Evolutionary conservation across 768 basidiomycete genomes (phyloP), one percentile per base, ranked within the genome.

Genomic region (Botryobasidium botryosum): DNA sequence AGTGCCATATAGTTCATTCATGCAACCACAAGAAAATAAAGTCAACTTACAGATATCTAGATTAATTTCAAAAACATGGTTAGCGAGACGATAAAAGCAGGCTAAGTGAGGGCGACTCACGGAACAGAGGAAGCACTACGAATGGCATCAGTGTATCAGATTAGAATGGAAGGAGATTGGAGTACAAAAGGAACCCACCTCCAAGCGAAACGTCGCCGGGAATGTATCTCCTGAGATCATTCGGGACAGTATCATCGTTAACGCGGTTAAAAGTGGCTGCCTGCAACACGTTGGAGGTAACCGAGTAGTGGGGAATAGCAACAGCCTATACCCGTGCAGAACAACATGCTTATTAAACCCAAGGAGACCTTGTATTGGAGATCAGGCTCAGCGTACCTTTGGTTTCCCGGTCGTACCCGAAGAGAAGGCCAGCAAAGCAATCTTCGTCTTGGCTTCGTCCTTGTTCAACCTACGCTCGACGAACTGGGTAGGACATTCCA

Each of bases 381-480:
- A 39, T 17, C 44, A 10, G 24, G 29, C n/a, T 13, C 5, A 10
- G 12, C 38, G 18, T 26, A 53, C 52, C 40, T 55, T 55, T 0
- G 81, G 80, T 48, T 64, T 71, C 1, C 81, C 80, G 2, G 81
- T 84, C 0, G 80, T 84, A 20, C 77, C 77, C 18, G 79, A 80
- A 0, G 79, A 81, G 55, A 82, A 82, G 54, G 68, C 74, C 23
- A 81, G 59, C 49, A 81, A 72, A 0, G 81, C 80, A 12, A 82
- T 55, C 55, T 79, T 83, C 8, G 68, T 75, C 58, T 65, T 78
- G 15, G 63, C 78, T 59, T 83, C 80, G 1, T 76, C 75, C 0
- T 66, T 65, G 3, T 48, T 56, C 33, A 83, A 58, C 28, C 51
- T 64, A 24, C 68, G 63, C 55, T 81, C 78, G 5, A 58, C 59